Conservation (phyloP, 2,329 filamentous ascomycete genomes). For the Cadophora sp. region DNA sequence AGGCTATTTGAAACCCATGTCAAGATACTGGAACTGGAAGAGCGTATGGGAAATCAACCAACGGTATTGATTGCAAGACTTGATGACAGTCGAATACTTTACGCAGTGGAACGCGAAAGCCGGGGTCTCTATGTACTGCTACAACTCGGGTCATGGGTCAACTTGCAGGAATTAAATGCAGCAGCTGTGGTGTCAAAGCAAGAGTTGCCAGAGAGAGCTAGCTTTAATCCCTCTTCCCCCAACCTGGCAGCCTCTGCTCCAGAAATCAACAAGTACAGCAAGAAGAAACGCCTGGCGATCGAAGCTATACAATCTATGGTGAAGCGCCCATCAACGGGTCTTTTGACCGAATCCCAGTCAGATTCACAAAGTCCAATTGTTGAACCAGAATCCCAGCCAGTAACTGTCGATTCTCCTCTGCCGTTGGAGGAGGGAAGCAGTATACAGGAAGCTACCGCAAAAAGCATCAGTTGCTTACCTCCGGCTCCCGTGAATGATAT, state of each 20-base stretch:
- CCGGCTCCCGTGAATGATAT: conserved; percentile 19
- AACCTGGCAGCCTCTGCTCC: conserved; percentile 25
- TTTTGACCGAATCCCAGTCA: conserved; percentile 32
- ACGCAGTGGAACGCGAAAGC: conserved; percentile 70
- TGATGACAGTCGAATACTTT: conserved; percentile 60
- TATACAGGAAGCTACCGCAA: not conserved
- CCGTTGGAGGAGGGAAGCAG: conserved; percentile 5
- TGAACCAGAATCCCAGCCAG: conserved; percentile 20
- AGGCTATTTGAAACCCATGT: conserved; percentile 67
- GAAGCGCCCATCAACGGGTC: conserved; percentile 49
- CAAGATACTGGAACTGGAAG: conserved; percentile 68
- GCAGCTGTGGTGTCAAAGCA: conserved; percentile 56
- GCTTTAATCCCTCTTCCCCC: not conserved
- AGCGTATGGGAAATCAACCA: conserved; percentile 59
- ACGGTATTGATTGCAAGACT: conserved; percentile 67
- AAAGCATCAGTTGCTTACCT: not conserved
- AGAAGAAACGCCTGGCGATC: conserved; percentile 64
- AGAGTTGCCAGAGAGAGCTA: conserved; percentile 42
- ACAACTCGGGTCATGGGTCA: conserved; percentile 71
- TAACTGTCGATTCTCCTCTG: conserved; percentile 19
- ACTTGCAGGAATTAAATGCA: conserved; percentile 59
- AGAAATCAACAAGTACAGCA: conserved; percentile 45
- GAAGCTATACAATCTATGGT: conserved; percentile 69
- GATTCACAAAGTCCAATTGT: conserved; percentile 11
- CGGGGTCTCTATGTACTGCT: conserved; percentile 70